Evolutionary conservation across 116 monocot genomes (phyloP), one percentile per base, ranked within the genome.

Genomic region (Trichopus zeylanicus): DNA sequence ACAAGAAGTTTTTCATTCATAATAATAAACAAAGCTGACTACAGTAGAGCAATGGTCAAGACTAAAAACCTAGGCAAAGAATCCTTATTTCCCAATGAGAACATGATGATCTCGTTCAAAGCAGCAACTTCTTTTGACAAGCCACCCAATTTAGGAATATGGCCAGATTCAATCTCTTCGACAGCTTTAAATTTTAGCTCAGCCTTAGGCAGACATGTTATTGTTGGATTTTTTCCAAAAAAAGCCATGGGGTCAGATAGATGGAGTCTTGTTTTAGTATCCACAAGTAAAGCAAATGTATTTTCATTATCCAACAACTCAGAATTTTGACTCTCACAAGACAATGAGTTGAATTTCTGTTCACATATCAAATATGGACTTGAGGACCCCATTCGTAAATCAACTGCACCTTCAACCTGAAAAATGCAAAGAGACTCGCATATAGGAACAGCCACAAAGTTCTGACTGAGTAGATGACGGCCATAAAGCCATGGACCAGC

Each of bases 41-140:
- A n/a, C n/a, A n/a, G 5, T 16, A 30, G 9, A 56, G 22, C 30
- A 56, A 26, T 9, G 26, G 29, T 56, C 21, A 28, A 18, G 7
- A 39, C 29, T n/a, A n/a, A 21, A 65, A 35, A 82, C 85, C 88
- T 93, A 65, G 74, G 76, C 46, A 88, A 64, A 31, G 48, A 53
- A 35, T 69, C 66, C 37, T 71, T 47, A 18, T 75, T 53, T 28
- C 31, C 67, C 51, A 90, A 62, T 66, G 95, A 86, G 67, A 83
- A 83, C 27, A 42, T 69, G 46, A 95, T 87, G 21, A 87, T 81
- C 57, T 87, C 81, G 37, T 83, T 83, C 59, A 95, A 69, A 66
- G 65, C 66, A 26, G 70, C 59, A 78, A 58, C 70, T 67, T 95
- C 91, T 72, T 90, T 95, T 13, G 83, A 83, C 54, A 95, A 61